A percentile compares a stretch with the other conserved stretches of the same genome.
These are phyloP conservation scores for Iris macrosiphon DNA, from an alignment of 106 monocot genomes.

Conservation along the genomic window DNA sequence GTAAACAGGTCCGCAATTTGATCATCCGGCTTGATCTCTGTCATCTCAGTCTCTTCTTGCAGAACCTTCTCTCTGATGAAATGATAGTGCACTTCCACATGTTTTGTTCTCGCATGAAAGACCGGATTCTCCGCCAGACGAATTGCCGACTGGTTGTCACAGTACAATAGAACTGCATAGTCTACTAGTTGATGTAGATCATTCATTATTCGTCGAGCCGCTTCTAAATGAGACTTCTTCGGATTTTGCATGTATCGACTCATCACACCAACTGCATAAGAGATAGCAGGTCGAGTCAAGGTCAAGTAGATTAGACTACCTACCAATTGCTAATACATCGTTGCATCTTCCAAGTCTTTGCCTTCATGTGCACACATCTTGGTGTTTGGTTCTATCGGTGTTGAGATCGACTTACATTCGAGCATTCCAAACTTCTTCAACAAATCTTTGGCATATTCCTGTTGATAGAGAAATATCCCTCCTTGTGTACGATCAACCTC, in stretches of 20 bases:
- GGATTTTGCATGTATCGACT: conserved; percentile 20
- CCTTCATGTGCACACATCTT: conserved; percentile 19
- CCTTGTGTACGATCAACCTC: conserved; percentile 10
- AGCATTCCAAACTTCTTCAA: conserved; percentile 12
- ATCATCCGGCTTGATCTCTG: not conserved
- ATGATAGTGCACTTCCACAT: conserved; percentile 6
- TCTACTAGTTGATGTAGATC: not conserved
- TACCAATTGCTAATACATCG: conserved; percentile 19
- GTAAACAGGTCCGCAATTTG: conserved; percentile 1
- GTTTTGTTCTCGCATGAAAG: conserved; percentile 3
- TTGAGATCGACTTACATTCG: conserved; percentile 13
- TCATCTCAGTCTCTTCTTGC: not conserved
- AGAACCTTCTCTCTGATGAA: conserved; percentile 1
- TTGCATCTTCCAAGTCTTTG: conserved; percentile 12
- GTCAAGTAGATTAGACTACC: conserved; percentile 29
- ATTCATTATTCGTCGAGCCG: not conserved
- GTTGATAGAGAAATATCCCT: conserved; percentile 20
- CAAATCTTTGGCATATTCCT: conserved; percentile 26
- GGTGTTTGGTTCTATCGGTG: conserved; percentile 16
- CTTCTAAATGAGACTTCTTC: too few species aligned
- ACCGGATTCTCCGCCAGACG: conserved; percentile 5
- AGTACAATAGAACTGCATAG: not conserved
- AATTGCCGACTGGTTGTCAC: conserved; percentile 2
- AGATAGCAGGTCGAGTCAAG: conserved; percentile 1
- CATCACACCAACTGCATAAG: conserved; percentile 7